Evolutionary conservation across 331 rosid genomes (phyloP), one percentile per base, ranked within the genome.

Genomic region (Telfairia occidentalis): DNA sequence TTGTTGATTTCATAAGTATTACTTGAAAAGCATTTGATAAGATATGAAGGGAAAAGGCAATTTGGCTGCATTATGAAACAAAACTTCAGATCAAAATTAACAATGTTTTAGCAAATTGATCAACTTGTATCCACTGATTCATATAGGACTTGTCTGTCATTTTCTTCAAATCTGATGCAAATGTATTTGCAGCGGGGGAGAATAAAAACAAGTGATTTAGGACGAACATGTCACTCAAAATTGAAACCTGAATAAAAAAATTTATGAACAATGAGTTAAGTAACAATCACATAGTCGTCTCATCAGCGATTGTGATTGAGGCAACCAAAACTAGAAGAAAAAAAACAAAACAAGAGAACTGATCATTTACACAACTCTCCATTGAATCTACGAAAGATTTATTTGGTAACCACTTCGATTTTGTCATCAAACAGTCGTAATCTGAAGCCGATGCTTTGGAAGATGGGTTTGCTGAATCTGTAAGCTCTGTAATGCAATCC

Each of bases 381-480:
- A 0, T 54, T 40, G 30, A 35, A 23, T 50, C 21, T 73, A 50
- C 7, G 34, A 73, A 23, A 16, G 3, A 57, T 19, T 57, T 57
- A 9, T 23, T 11, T 2, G 29, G 5, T 2, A 15, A 15, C 37
- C 74, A 45, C 16, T 26, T 48, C 21, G n/a, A 32, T 28, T 54
- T 26, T 55, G 19, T 28, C 60, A 77, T 94, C 89, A 92, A 74
- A 89, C 92, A 75, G 85, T 88, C 28, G 89, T 83, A 57, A 91
- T 87, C 46, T 85, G 93, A 85, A 80, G 84, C 82, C 78, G 90
- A 71, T 77, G 89, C 69, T 48, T 82, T 21, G 87, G 84, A 52
- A 65, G 88, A 0, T 84, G 92, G 80, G 82, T 82, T 71, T 84
- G 96, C 28, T 87, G 89, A 82, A 95, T 85, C 84, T 90, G 93